Evolutionary conservation across 1,284 basidiomycete species (phyloP).

Genomic region (Tranzscheliella williamsii): DNA sequence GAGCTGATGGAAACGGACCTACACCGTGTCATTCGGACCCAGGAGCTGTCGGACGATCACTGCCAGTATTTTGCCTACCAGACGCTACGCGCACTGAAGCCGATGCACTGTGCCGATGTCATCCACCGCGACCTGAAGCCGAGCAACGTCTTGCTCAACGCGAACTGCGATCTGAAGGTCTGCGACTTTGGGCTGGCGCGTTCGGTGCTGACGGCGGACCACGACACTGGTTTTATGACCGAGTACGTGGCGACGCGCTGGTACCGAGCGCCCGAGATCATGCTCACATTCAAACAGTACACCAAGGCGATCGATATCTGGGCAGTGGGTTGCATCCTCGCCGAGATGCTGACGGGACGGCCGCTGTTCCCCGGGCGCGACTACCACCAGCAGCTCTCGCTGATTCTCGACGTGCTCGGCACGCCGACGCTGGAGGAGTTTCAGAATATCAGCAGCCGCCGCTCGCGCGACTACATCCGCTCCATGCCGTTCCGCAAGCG

Average conservation of each 20-base stretch:
- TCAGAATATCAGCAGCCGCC: conserved; percentile 72
- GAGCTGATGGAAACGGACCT: conserved; percentile 61
- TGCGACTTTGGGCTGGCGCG: conserved; percentile 61
- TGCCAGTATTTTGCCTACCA: conserved; percentile 95
- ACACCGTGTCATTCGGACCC: conserved; percentile 60
- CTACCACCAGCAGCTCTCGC: conserved; percentile 65
- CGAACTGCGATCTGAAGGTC: conserved; percentile 59
- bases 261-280: conserved; percentile 61
- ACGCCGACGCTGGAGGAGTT: conserved; percentile 69
- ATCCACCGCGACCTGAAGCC: conserved; percentile 60
- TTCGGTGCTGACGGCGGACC: conserved; percentile 54
- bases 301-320: conserved; percentile 67
- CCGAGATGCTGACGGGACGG: conserved; percentile 87
- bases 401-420: conserved; percentile 68
- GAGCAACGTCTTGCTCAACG: conserved; percentile 56
- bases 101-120: conserved; percentile 59
- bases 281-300: conserved; percentile 61
- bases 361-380: conserved; percentile 80
- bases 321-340: conserved; percentile 89
- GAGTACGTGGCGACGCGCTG: conserved; percentile 61
- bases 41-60: conserved; percentile 70
- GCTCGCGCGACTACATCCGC: conserved; percentile 88
- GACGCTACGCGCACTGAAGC: conserved; percentile 59
- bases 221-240: conserved; percentile 60
- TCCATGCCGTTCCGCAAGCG: conserved; percentile 88